phyloP scores from a whole-genome alignment of 805 yeast genomes.

The Sugiyamaella qingdaonensis region DNA sequence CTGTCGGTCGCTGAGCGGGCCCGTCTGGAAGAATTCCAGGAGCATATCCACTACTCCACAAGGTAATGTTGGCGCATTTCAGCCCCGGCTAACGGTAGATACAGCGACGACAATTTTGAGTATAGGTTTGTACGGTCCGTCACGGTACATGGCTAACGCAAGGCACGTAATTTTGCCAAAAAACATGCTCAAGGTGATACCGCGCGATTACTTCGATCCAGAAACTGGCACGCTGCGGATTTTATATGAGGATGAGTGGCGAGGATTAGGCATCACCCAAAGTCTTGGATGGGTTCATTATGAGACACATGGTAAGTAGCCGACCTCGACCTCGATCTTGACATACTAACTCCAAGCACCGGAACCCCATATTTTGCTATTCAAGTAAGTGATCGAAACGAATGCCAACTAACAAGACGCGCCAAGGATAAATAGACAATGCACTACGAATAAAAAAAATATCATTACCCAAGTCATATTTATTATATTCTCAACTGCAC shows the following conservation, averaged over 20 bases:
- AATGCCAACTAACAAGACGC: not conserved
- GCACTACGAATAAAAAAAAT: too few relatives aligned
- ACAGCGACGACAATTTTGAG: slow-evolving; percentile 87
- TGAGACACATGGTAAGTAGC: slow-evolving; percentile 71
- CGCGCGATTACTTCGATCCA: slow-evolving; percentile 87
- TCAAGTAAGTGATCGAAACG: slow-evolving; percentile 39
- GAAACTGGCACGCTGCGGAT: slow-evolving; percentile 93
- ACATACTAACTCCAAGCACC: slow-evolving; percentile 51
- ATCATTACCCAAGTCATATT: too few relatives aligned
- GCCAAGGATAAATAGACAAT: not conserved
- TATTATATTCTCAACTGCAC: too few relatives aligned
- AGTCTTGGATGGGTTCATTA: slow-evolving; percentile 97
- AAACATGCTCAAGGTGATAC: slow-evolving; percentile 89
- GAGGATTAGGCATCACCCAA: slow-evolving; percentile 96
- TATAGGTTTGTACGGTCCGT: slow-evolving; percentile 45
- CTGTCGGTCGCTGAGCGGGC: slow-evolving; percentile 80
- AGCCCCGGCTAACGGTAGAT: slow-evolving; percentile 39
- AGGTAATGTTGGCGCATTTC: slow-evolving; percentile 31
- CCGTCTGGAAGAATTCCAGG: slow-evolving; percentile 85
- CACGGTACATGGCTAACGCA: not conserved
- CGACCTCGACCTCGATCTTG: not conserved
- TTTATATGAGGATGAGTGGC: slow-evolving; percentile 93
- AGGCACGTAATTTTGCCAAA: slow-evolving; percentile 96
- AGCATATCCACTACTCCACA: slow-evolving; percentile 90
- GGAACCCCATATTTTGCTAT: slow-evolving; percentile 92